Evolutionary conservation across 192 early-diverging fungal species (phyloP).

Genomic region (Podila epigama): DNA sequence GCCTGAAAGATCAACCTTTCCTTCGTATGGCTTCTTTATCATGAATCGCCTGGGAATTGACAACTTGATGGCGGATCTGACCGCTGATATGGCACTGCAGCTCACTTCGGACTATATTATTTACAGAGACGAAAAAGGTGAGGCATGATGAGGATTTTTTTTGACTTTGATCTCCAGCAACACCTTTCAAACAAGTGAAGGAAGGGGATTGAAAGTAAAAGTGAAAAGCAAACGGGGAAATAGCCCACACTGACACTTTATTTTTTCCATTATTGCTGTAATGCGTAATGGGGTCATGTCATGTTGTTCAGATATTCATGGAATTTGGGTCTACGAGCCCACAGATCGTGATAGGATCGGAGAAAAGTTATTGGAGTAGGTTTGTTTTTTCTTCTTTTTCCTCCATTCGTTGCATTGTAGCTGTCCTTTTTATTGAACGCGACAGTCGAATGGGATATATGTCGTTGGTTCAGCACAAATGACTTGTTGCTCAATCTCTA

Average conservation of each 20-base stretch:
- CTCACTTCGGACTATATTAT: slow-evolving; percentile 88
- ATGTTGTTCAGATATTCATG: slow-evolving; percentile 68
- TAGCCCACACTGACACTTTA: background rate
- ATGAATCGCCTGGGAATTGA: slow-evolving; percentile 89
- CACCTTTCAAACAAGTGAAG: background rate
- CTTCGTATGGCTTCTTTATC: slow-evolving; percentile 81
- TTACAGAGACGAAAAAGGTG: slow-evolving; percentile 74
- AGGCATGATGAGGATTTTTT: background rate
- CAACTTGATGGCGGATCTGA: slow-evolving; percentile 76
- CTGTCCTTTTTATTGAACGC: background rate
- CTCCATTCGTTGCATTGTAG: background rate
- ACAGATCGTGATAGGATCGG: slow-evolving; percentile 71
- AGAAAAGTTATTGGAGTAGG: slow-evolving; percentile 56
- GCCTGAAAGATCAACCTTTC: slow-evolving; percentile 52
- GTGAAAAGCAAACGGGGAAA: too few species aligned
- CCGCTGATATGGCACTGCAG: slow-evolving; percentile 78
- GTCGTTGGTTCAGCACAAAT: too few species aligned
- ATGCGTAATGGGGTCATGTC: too few species aligned
- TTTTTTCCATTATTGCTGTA: background rate
- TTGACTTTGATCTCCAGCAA: too few species aligned
- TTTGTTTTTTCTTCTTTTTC: background rate
- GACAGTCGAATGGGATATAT: too few species aligned
- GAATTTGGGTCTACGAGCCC: slow-evolving; percentile 82
- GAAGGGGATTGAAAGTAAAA: background rate
- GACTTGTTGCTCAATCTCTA: too few species aligned